These are phyloP conservation scores for Davidsoniella neocaledoniae DNA, from an alignment of 2,329 filamentous ascomycete species.

Conservation along the genomic window DNA sequence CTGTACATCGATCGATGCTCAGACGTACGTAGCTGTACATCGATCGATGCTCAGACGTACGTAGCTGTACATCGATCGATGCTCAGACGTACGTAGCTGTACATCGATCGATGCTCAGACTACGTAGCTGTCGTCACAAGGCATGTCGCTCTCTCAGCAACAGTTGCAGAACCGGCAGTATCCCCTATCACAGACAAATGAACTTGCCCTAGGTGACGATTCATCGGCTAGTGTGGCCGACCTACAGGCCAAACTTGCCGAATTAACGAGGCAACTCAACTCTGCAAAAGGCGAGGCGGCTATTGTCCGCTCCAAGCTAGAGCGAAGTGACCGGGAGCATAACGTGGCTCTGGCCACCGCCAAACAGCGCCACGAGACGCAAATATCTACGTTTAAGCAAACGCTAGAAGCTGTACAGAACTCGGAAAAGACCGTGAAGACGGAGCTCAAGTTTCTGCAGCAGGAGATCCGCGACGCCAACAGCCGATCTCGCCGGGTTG, in stretches of 20 bases:
- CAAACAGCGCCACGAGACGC: conserved; percentile 42
- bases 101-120: too few species aligned
- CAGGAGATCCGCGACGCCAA: conserved; percentile 49
- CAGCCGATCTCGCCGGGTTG: conserved; percentile 15
- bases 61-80: too few species aligned
- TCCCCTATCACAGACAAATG: not conserved
- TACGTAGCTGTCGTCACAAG: too few species aligned
- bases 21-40: too few species aligned
- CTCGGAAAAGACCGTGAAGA: conserved; percentile 37
- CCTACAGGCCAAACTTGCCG: conserved; percentile 34
- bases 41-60: too few species aligned
- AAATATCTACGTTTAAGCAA: conserved; percentile 33
- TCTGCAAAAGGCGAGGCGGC: conserved; percentile 55
- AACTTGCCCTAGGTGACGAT: conserved; percentile 15
- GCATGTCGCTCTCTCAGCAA: too few species aligned
- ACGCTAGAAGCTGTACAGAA: conserved; percentile 35
- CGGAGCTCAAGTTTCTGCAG: conserved; percentile 53
- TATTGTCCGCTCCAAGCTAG: conserved; percentile 55
- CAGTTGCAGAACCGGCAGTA: not conserved
- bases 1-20: too few species aligned
- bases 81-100: too few species aligned
- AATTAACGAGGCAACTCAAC: conserved; percentile 38
- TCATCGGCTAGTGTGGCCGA: conserved; percentile 25
- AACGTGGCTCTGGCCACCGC: conserved; percentile 47
- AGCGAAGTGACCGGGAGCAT: conserved; percentile 43